phyloP scores from a whole-genome alignment of 176 grass and related monocot species.

The Triticum timopheevii region DNA sequence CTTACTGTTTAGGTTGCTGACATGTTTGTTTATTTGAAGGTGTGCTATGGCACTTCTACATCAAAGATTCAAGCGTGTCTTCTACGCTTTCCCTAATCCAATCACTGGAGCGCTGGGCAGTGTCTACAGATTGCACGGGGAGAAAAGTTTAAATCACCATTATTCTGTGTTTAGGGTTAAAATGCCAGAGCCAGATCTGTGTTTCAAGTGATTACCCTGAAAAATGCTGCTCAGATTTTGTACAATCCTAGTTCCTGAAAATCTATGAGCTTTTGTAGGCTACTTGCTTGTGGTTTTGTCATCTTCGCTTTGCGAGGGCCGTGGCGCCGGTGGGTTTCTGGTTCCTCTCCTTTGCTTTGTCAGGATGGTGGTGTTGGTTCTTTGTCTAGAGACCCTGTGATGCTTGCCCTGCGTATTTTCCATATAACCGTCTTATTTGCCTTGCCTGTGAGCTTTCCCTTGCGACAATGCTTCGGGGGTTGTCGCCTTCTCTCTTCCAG shows the following conservation, averaged over 20 bases:
- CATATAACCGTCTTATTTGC: background rate
- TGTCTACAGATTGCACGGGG: conserved; percentile 72
- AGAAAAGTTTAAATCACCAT: conserved; percentile 95
- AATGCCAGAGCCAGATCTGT: conserved; percentile 42
- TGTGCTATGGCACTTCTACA: conserved; percentile 97
- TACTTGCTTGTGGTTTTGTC: background rate
- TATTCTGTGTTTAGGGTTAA: conserved; percentile 71
- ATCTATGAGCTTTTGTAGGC: background rate
- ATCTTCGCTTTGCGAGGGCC: background rate
- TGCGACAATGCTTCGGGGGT: background rate
- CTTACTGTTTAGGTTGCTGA: background rate
- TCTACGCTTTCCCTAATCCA: conserved; percentile 81
- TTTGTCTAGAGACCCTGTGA: background rate
- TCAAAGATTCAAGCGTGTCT: conserved; percentile 80
- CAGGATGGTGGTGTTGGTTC: background rate
- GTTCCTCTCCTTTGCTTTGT: background rate
- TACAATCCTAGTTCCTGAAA: background rate
- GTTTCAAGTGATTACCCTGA: background rate
- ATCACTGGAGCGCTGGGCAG: conserved; percentile 56
- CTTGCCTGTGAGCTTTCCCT: background rate
- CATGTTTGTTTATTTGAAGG: conserved; percentile 43
- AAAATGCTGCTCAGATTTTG: background rate
- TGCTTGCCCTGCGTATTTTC: background rate
- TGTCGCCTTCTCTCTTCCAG: background rate
- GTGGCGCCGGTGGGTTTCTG: background rate